Evolutionary conservation across 169 alveolate genomes (phyloP).

Genomic region (Plasmodium gallinaceum): DNA sequence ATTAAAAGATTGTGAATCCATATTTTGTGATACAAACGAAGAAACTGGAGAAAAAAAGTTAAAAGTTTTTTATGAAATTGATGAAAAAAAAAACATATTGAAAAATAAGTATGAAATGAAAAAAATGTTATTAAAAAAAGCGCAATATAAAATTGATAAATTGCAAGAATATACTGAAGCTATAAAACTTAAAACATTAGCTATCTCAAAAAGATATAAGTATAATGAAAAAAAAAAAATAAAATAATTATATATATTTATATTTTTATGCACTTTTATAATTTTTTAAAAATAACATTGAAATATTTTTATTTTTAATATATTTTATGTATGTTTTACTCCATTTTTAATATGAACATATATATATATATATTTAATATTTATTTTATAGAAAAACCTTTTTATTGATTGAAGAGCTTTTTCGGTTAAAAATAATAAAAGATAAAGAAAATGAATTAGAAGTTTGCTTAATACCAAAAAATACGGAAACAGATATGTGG

Average conservation of each 20-base stretch:
- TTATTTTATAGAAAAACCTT: conserved; percentile 21
- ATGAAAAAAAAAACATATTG: conserved; percentile 60
- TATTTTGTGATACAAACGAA: conserved; percentile 58
- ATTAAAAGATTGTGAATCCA: conserved; percentile 65
- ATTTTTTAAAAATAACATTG: too few species aligned
- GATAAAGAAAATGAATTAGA: conserved; percentile 50
- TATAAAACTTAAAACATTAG: conserved; percentile 38
- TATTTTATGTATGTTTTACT: background rate
- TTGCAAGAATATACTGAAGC: conserved; percentile 68
- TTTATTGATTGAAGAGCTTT: conserved; percentile 51
- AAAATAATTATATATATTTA: background rate
- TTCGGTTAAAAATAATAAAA: conserved; percentile 54
- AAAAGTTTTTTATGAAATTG: conserved; percentile 59
- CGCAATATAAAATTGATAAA: conserved; percentile 51
- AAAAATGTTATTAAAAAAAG: conserved; percentile 56
- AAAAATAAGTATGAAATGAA: conserved; percentile 46
- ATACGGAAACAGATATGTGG: conserved; percentile 72
- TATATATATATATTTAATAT: background rate
- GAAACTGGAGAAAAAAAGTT: conserved; percentile 58
- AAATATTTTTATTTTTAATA: background rate
- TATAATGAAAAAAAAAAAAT: background rate
- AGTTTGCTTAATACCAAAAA: conserved; percentile 67
- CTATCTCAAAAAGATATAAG: conserved; percentile 47
- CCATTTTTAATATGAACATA: background rate
- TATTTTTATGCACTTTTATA: too few species aligned